Evolutionary conservation across 2,329 filamentous ascomycete genomes (phyloP).

Genomic region (Paecilomyces formosus): DNA sequence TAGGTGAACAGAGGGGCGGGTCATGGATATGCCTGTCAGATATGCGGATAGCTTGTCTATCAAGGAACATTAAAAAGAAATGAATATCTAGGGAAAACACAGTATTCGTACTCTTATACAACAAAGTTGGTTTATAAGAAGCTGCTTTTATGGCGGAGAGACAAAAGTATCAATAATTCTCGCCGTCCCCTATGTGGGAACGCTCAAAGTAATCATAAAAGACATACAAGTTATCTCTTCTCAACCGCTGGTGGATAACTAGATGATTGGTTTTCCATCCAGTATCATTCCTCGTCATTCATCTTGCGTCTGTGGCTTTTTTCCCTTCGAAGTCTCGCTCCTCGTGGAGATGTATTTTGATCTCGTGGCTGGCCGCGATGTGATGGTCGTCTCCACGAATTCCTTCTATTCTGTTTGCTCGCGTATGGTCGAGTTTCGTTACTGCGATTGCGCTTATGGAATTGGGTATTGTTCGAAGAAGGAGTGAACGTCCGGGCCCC

Average conservation of each 20-base stretch:
- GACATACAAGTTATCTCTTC: not conserved
- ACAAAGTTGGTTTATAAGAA: too few species aligned
- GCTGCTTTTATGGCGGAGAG: too few species aligned
- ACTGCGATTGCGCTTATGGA: not conserved
- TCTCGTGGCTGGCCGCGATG: not conserved
- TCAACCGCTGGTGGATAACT: not conserved
- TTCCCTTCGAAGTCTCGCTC: not conserved
- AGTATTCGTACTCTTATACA: too few species aligned
- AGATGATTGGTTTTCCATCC: not conserved
- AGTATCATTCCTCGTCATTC: not conserved
- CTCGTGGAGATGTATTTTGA: not conserved
- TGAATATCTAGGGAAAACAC: too few species aligned
- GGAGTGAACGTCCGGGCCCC: not conserved
- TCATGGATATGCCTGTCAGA: too few species aligned
- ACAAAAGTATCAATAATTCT: too few species aligned
- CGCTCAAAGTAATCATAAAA: too few species aligned
- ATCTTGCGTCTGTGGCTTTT: not conserved
- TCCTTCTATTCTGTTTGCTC: not conserved
- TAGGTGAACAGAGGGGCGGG: too few species aligned
- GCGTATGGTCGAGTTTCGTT: not conserved
- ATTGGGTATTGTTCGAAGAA: not conserved
- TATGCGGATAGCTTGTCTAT: too few species aligned
- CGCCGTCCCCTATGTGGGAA: too few species aligned
- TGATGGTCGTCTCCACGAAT: not conserved
- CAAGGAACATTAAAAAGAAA: too few species aligned